Evolutionary conservation across 176 grass and related monocot genomes (phyloP), one percentile per base, ranked within the genome.

Genomic region (Dactylis glomerata): DNA sequence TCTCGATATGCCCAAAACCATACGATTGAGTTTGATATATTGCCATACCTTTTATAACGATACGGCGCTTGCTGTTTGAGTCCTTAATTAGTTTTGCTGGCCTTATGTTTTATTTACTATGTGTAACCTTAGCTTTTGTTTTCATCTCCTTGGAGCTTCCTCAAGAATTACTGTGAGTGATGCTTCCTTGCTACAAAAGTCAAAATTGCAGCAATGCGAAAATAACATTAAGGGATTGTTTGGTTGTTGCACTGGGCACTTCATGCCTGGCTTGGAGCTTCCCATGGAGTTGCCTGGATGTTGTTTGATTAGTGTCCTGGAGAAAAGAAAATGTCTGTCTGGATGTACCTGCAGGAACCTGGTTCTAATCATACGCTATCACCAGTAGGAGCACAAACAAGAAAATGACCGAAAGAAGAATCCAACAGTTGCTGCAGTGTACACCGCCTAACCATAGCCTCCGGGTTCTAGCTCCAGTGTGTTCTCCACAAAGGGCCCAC

Each of bases 61-160:
- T 42, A 47, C 31, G 38, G 27, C 65, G 73, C 26, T n/a, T 86
- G 45, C 63, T 51, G 49, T 81, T 87, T 82, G 20, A 46, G 44
- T 72, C 17, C 50, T 68, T 24, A 50, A 80, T 47, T 62, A 50
- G 30, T 34, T 40, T 68, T 59, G 9, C 37, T 47, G 20, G 47
- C 12, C 27, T 74, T 83, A 16, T 34, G 15, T 36, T 24, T 83
- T 65, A 26, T 56, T 33, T 66, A 27, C 38, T 38, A 37, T 52
- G 42, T 52, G 63, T 15, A 76, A 66, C 40, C 56, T 19, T 23
- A 52, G 32, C 30, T 79, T 82, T 82, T 69, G n/a, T 33, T 88
- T 83, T 38, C 30, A 20, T 72, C 11, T 73, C 8, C 58, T 64
- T 38, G 42, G 49, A 77, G 49, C 68, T 82, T 42, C 19, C 52